A percentile compares a stretch with the other conserved stretches of the same genome.
Evolutionary conservation across 2,329 filamentous ascomycete genomes (phyloP).

Genomic region (Colletotrichum karsti): DNA sequence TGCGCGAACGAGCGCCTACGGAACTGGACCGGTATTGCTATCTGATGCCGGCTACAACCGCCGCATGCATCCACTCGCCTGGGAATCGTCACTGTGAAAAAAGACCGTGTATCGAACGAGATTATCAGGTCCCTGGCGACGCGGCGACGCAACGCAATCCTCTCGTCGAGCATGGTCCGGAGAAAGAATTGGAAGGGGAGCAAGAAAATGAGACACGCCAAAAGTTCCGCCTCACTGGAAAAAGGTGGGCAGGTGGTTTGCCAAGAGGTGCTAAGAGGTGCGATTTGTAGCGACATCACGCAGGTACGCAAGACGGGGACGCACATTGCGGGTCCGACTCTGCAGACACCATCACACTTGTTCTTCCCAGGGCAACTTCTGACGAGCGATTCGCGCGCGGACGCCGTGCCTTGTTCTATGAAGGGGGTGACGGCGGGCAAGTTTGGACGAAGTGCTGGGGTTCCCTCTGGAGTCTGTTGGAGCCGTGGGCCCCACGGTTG

Average conservation of each 20-base stretch:
- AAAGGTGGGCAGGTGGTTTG: slow-evolving; percentile 3
- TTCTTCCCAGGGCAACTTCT: slow-evolving; percentile 19
- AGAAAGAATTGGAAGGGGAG: background rate
- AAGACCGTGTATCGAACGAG: background rate
- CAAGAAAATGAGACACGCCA: slow-evolving; percentile 25
- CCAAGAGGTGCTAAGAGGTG: slow-evolving; percentile 2
- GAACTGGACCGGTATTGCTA: background rate
- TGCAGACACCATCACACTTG: background rate
- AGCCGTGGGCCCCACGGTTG: slow-evolving; percentile 26
- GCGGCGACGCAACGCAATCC: slow-evolving; percentile 5
- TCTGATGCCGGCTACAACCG: background rate
- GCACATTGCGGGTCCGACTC: background rate
- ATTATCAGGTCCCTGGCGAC: slow-evolving; percentile 2
- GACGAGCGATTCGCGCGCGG: slow-evolving; percentile 2
- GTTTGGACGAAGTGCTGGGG: slow-evolving; percentile 25
- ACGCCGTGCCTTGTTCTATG: background rate
- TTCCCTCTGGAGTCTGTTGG: too few species aligned
- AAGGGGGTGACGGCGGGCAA: background rate
- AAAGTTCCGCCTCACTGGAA: slow-evolving; percentile 27
- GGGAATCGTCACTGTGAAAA: background rate
- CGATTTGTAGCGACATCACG: background rate
- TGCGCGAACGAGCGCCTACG: too few species aligned
- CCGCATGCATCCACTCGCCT: background rate
- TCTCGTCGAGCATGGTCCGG: background rate
- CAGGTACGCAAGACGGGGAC: slow-evolving; percentile 7